Conservation (phyloP, 2,329 filamentous ascomycete genomes). For the Phaeosphaeria sp. region DNA sequence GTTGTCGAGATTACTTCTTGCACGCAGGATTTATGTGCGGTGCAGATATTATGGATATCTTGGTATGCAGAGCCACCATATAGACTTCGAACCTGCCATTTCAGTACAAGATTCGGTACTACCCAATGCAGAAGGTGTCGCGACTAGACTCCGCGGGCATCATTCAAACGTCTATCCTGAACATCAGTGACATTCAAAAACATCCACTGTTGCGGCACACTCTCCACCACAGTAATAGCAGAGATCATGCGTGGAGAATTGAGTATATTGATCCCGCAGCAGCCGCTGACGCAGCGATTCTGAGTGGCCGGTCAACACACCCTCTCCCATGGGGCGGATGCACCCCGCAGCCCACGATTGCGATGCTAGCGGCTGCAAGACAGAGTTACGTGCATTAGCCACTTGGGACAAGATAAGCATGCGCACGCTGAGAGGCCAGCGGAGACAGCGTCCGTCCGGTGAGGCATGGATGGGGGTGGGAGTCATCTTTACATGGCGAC, state of each 20-base stretch:
- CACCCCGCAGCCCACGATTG: slow-evolving; percentile 2
- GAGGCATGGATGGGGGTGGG: slow-evolving; percentile 6
- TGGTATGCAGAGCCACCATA: slow-evolving; percentile 1
- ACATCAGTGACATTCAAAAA: neutral
- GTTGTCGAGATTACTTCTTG: neutral
- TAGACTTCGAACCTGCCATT: slow-evolving; percentile 1
- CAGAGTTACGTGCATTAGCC: slow-evolving; percentile 24
- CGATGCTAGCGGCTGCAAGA: slow-evolving; percentile 24
- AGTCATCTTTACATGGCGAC: neutral
- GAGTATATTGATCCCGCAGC: neutral
- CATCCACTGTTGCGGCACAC: neutral
- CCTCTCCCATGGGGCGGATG: neutral
- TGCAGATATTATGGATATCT: neutral
- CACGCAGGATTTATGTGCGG: neutral
- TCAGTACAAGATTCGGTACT: neutral
- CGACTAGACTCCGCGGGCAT: neutral
- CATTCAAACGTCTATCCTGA: neutral
- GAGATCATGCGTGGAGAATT: neutral
- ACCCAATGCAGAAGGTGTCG: slow-evolving; percentile 3
- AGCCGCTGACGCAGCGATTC: neutral
- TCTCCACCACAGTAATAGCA: neutral
- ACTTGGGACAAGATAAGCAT: slow-evolving; percentile 35
- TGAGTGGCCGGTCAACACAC: neutral
- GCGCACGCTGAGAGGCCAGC: slow-evolving; percentile 30
- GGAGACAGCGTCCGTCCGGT: neutral